These are phyloP conservation scores for Naumovozyma castellii DNA, from an alignment of 805 yeast genomes.

Conservation along the genomic window DNA sequence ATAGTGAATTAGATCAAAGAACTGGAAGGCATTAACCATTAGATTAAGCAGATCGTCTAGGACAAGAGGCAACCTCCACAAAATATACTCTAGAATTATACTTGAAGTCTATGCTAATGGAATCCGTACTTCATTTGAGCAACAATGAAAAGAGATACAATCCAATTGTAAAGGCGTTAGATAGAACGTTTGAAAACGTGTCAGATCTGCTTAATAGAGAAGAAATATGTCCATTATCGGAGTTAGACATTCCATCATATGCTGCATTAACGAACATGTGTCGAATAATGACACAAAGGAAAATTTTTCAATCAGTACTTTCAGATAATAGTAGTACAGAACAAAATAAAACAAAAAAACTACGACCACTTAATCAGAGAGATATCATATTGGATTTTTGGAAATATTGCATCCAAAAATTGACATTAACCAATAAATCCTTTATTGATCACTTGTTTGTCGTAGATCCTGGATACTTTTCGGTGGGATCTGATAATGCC, in stretches of 20 bases:
- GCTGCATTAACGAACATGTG: neutral
- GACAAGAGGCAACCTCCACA: too few species aligned
- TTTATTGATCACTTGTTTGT: conserved; percentile 1
- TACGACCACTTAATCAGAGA: neutral
- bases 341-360: neutral
- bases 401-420: conserved; percentile 4
- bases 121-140: neutral
- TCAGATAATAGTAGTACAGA: neutral
- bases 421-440: neutral
- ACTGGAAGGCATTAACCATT: too few species aligned
- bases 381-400: conserved; percentile 2
- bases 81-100: too few species aligned
- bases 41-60: too few species aligned
- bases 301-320: conserved; percentile 1
- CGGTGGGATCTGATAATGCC: too few species aligned
- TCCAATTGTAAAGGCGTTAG: neutral
- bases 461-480: too few species aligned
- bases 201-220: neutral
- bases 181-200: neutral
- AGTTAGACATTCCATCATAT: neutral
- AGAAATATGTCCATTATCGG: neutral
- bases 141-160: neutral
- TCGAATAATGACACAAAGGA: conserved; percentile 5
- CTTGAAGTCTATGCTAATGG: neutral
- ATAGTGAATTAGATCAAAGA: too few species aligned